phyloP scores from a whole-genome alignment of 1,284 basidiomycete species.

The Fomitopsis schrenkii region DNA sequence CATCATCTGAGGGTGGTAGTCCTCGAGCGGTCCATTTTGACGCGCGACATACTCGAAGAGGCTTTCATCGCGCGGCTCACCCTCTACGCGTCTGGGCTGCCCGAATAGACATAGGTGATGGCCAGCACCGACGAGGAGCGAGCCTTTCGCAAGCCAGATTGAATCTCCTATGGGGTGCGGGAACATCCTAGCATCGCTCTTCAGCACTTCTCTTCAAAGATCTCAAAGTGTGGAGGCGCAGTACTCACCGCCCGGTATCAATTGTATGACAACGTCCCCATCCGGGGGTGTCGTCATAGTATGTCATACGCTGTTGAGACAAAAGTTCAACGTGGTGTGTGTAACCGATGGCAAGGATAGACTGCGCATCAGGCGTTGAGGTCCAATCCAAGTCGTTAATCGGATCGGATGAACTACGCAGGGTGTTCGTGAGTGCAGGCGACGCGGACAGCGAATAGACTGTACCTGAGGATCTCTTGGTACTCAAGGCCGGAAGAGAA shows the following conservation, averaged over 20 bases:
- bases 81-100: slow-evolving; percentile 26
- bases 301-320: slow-evolving; percentile 86
- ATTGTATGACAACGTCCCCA: slow-evolving; percentile 77
- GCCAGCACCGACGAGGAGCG: slow-evolving; percentile 71
- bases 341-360: slow-evolving; percentile 87
- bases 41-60: slow-evolving; percentile 81
- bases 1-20: slow-evolving; percentile 90
- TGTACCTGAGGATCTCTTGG: slow-evolving; percentile 54
- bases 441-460: neutral
- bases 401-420: slow-evolving; percentile 39
- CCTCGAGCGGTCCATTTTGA: slow-evolving; percentile 79
- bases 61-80: slow-evolving; percentile 28
- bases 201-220: neutral
- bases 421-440: neutral
- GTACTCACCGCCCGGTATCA: slow-evolving; percentile 59
- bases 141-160: slow-evolving; percentile 82
- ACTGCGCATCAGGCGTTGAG: slow-evolving; percentile 84
- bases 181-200: slow-evolving; percentile 49
- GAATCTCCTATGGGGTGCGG: slow-evolving; percentile 80
- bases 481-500: slow-evolving; percentile 89
- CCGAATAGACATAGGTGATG: slow-evolving; percentile 77
- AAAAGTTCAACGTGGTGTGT: slow-evolving; percentile 73
- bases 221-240: neutral
- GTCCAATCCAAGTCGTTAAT: slow-evolving; percentile 89
- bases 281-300: slow-evolving; percentile 77